Evolutionary conservation across 139 green algal species (phyloP).

Genomic region (Mesotaenium endlicherianum): DNA sequence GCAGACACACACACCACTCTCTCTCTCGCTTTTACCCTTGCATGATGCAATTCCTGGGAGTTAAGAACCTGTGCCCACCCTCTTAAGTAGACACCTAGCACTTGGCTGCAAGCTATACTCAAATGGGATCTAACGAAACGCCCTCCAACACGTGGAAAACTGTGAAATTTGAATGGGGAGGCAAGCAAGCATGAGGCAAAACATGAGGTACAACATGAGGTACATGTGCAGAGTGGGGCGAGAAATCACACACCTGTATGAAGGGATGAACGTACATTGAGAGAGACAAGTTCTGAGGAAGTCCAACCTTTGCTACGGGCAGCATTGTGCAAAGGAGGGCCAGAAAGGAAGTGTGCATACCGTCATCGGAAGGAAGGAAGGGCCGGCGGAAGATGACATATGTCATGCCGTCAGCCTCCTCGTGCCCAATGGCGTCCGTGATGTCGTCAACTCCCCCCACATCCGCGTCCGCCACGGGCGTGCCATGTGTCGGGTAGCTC

Average conservation of each 20-base stretch:
- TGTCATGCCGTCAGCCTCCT: conserved; percentile 12
- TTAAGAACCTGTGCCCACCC: too few relatives aligned
- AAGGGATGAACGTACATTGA: neutral
- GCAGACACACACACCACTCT: too few relatives aligned
- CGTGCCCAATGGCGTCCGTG: neutral
- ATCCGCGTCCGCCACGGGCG: conserved; percentile 1
- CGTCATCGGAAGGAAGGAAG: neutral
- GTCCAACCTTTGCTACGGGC: neutral
- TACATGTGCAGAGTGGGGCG: neutral
- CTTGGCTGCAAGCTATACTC: too few relatives aligned
- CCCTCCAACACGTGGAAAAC: too few relatives aligned
- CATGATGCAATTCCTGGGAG: too few relatives aligned
- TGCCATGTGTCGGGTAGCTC: conserved; percentile 4
- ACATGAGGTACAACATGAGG: too few relatives aligned
- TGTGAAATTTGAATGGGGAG: too few relatives aligned
- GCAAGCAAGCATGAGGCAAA: too few relatives aligned
- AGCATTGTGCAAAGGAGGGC: neutral
- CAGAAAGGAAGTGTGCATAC: neutral
- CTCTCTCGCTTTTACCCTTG: too few relatives aligned
- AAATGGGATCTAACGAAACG: too few relatives aligned
- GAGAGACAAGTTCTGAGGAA: neutral
- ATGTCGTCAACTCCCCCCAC: conserved; percentile 13
- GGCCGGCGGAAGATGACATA: conserved; percentile 29
- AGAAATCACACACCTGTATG: neutral
- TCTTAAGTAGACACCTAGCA: too few relatives aligned